Conservation (phyloP, 352 stramenopile species). For the Achlya hypogyna region DNA sequence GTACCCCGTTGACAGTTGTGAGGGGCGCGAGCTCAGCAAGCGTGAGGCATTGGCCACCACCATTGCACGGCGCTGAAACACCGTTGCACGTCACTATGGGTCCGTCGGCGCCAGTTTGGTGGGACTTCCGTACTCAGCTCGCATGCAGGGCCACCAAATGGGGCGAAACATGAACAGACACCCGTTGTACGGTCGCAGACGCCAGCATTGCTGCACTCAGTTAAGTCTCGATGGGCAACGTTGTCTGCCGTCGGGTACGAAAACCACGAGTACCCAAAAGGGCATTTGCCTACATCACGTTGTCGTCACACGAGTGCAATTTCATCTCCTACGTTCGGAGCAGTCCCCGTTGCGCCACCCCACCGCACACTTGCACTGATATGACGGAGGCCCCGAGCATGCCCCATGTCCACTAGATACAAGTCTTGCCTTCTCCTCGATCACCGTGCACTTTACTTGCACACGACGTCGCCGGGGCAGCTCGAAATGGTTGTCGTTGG, state of each 20-base stretch:
- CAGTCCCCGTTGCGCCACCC: constrained; percentile 74
- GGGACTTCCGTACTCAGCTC: constrained; percentile 40
- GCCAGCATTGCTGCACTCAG: constrained; percentile 57
- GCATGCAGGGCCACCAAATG: constrained; percentile 56
- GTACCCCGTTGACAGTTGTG: constrained; percentile 41
- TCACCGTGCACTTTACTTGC: constrained; percentile 23
- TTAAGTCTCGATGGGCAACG: constrained; percentile 36
- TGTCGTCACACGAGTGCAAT: constrained; percentile 1
- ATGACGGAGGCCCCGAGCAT: constrained; percentile 44
- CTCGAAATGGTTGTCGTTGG: constrained; percentile 37
- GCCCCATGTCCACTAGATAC: constrained; percentile 52
- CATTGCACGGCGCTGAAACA: constrained; percentile 42
- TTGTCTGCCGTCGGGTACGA: constrained; percentile 46
- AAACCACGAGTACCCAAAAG: constrained; percentile 49
- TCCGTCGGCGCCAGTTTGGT: neutral
- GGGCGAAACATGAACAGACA: constrained; percentile 55
- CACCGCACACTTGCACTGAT: constrained; percentile 54
- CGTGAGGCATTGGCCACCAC: constrained; percentile 63
- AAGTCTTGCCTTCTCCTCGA: neutral
- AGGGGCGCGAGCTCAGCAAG: constrained; percentile 53
- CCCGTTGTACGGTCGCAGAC: constrained; percentile 60
- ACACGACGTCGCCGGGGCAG: constrained; percentile 56
- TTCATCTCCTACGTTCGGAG: constrained; percentile 36
- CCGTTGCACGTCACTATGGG: constrained; percentile 47
- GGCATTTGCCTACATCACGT: constrained; percentile 27